Base-by-base conservation (phyloP, 495 filamentous ascomycete genomes). In the Cryomyces minteri region DNA sequence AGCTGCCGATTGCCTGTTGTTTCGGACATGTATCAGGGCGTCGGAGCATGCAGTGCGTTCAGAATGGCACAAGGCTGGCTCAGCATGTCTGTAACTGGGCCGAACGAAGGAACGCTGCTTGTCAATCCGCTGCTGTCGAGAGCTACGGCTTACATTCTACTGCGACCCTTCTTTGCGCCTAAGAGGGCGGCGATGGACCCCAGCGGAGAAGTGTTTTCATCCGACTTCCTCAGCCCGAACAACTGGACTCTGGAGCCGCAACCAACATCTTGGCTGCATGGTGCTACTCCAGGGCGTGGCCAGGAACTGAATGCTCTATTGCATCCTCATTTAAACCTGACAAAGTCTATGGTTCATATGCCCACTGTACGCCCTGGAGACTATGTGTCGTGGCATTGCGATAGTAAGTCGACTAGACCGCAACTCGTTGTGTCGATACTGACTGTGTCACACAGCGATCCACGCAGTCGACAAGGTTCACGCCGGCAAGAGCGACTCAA, bases 351-450 rank as follows among this genome's bases (percentile, higher is more conserved):
- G 86, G 72, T 88, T 3, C 76, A 85, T 47, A 65, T 90, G 0
- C 87, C 87, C 0, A 61, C 66, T 14, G 82, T 93, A 10, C 66
- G 65, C 33, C 87, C 87, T 0, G 87, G 87, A 2, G 87, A 93
- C 56, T 92, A 80, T 57, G 86, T 94, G 0, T 77, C 77, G 2
- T 94, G 87, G 87, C 87, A 94, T 59, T 93, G 86, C 53, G 87
- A 93, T 48, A 76, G 69, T 73, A 52, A 61, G 70, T 65, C 7
- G 10, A 12, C n/a, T 6, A 8, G 37, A 25, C 2, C 18, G 18
- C 18, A 25, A 25, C 18, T 25, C 18, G 18, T 25, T 2, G 36
- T 32, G 33, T 42, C 44, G 2, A 38, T 6, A 10, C 11, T 43
- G 11, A 32, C n/a, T 52, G 47, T 47, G 36, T n/a, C 2, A 39